Evolutionary conservation across 2,329 filamentous ascomycete genomes (phyloP).

Genomic region (Exophiala viscosa): DNA sequence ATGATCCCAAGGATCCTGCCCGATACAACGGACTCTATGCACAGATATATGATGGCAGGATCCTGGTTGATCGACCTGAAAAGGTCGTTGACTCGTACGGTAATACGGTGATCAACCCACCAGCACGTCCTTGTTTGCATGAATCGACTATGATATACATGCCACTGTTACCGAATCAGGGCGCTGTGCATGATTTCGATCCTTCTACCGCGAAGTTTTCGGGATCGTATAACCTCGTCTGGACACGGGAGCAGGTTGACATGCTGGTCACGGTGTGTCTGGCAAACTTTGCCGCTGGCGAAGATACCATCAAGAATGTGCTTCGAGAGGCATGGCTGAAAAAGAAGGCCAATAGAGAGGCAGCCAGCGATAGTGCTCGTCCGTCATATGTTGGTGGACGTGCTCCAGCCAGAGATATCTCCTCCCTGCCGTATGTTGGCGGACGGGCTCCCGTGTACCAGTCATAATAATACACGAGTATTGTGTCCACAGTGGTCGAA

Average conservation of each 20-base stretch:
- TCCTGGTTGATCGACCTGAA: conserved; percentile 8
- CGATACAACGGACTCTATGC: conserved; percentile 15
- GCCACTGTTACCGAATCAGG: conserved; percentile 16
- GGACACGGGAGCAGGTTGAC: conserved; percentile 16
- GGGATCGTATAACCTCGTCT: conserved; percentile 19
- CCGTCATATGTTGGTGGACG: neutral
- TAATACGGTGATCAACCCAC: conserved; percentile 11
- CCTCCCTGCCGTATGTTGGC: too few species aligned
- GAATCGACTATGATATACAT: conserved; percentile 19
- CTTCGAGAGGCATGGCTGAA: conserved; percentile 14
- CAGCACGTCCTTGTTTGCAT: conserved; percentile 7
- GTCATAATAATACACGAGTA: too few species aligned
- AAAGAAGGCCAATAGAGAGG: conserved; percentile 11
- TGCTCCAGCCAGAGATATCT: too few species aligned
- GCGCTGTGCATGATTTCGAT: conserved; percentile 13
- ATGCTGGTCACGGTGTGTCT: conserved; percentile 15
- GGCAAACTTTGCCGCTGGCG: conserved; percentile 13
- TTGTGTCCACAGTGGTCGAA: too few species aligned
- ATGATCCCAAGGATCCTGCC: conserved; percentile 4
- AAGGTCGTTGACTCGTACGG: conserved; percentile 18
- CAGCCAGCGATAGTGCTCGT: neutral
- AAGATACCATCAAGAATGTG: conserved; percentile 11
- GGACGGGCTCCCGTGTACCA: neutral
- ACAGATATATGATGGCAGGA: conserved; percentile 16
- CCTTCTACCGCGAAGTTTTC: conserved; percentile 20